Percentiles rank a stretch among this genome's conserved stretches.
These are phyloP conservation scores for Backusella parvicylindrica DNA, from an alignment of 192 early-diverging fungal genomes.

Conservation along the genomic window DNA sequence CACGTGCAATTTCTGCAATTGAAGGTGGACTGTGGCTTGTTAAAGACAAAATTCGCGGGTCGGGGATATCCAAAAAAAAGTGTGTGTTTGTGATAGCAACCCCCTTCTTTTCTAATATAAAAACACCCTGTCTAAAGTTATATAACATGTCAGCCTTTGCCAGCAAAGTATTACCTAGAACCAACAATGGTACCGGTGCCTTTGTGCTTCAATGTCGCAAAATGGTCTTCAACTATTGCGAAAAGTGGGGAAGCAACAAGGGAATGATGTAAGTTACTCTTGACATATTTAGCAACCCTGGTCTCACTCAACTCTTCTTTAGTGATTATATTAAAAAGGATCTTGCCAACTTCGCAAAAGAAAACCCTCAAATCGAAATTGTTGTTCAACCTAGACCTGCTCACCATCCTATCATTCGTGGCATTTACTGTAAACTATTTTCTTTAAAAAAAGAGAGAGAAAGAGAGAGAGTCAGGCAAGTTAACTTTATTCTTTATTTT, in stretches of 20 bases:
- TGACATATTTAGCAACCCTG: background rate
- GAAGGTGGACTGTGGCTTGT: background rate
- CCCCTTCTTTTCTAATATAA: background rate
- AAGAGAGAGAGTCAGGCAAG: background rate
- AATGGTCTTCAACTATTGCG: slow-evolving; percentile 81
- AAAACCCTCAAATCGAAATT: slow-evolving; percentile 78
- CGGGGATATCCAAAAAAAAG: background rate
- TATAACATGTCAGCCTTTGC: slow-evolving; percentile 4
- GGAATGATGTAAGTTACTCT: slow-evolving; percentile 62
- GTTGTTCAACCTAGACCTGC: slow-evolving; percentile 70
- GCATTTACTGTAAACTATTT: slow-evolving; percentile 66
- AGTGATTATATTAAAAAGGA: slow-evolving; percentile 69
- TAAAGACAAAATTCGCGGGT: background rate
- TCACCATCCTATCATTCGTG: slow-evolving; percentile 69
- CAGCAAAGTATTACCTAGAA: slow-evolving; percentile 15
- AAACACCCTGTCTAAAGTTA: background rate
- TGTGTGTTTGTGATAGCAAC: background rate
- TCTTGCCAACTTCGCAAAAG: slow-evolving; percentile 54
- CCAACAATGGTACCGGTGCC: slow-evolving; percentile 70
- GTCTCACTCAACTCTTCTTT: background rate
- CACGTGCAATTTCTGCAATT: background rate
- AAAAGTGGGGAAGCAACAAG: slow-evolving; percentile 73
- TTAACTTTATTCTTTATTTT: background rate
- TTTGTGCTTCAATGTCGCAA: slow-evolving; percentile 76
- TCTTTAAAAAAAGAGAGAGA: background rate